Conservation (phyloP, 2,329 filamentous ascomycete species). For the Ascochyta lentis region DNA sequence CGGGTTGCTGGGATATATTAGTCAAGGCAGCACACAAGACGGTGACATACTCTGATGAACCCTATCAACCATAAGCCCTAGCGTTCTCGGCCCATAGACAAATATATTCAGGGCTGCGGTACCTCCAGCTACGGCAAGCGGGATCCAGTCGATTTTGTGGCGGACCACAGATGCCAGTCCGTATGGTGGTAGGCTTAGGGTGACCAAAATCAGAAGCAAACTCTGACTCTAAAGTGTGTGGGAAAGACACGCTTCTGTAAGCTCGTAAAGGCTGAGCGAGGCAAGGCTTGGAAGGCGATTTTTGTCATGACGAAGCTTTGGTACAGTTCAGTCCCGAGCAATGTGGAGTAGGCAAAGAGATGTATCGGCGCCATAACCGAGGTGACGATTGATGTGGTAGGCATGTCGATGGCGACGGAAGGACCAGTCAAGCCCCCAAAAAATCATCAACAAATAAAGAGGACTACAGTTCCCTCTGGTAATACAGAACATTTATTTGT, state of each 20-base stretch:
- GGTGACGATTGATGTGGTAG: slow-evolving; percentile 1
- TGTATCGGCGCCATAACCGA: slow-evolving; percentile 41
- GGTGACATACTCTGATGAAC: slow-evolving; percentile 33
- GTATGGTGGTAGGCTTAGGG: slow-evolving; percentile 43
- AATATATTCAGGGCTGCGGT: slow-evolving; percentile 48
- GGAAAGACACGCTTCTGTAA: slow-evolving; percentile 53
- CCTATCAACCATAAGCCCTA: slow-evolving; percentile 44
- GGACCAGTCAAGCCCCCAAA: neutral
- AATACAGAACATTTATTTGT: neutral
- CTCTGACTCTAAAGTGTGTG: slow-evolving; percentile 50
- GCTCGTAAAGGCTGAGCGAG: slow-evolving; percentile 47
- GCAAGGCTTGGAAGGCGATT: slow-evolving; percentile 46
- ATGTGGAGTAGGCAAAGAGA: slow-evolving; percentile 49
- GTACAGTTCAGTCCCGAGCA: slow-evolving; percentile 51
- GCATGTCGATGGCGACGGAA: slow-evolving; percentile 1
- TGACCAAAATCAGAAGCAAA: slow-evolving; percentile 44
- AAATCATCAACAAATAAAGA: neutral
- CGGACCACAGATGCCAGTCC: slow-evolving; percentile 38
- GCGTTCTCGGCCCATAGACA: slow-evolving; percentile 47
- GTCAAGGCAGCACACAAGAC: neutral
- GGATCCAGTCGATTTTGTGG: slow-evolving; percentile 28
- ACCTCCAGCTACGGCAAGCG: slow-evolving; percentile 39
- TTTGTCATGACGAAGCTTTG: slow-evolving; percentile 53
- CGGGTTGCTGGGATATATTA: slow-evolving; percentile 24
- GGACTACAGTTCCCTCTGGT: too few species aligned